A percentile compares a stretch with the other conserved stretches of the same genome.
phyloP scores from a whole-genome alignment of 768 basidiomycete species.

The Termitomyces sp. region DNA sequence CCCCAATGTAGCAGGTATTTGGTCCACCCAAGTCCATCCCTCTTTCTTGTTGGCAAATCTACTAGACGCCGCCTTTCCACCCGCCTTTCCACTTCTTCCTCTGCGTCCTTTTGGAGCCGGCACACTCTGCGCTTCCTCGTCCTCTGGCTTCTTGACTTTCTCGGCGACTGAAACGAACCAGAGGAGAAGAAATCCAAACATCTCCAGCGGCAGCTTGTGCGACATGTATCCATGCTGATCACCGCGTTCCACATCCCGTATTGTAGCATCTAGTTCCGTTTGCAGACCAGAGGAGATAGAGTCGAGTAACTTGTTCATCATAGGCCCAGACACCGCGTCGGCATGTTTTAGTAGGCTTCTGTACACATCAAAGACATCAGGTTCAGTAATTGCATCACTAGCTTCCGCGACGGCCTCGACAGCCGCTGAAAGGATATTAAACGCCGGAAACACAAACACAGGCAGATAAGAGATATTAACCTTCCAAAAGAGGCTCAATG shows the following conservation, averaged over 20 bases:
- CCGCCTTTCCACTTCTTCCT: conserved; percentile 57
- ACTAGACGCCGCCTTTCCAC: conserved; percentile 23
- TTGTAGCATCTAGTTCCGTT: conserved; percentile 66
- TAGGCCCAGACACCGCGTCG: conserved; percentile 49
- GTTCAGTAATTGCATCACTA: conserved; percentile 64
- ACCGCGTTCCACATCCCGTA: conserved; percentile 64
- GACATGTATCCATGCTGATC: conserved; percentile 52
- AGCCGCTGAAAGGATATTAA: conserved; percentile 42
- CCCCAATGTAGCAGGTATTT: conserved; percentile 64
- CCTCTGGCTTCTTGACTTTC: conserved; percentile 55
- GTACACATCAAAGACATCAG: conserved; percentile 74
- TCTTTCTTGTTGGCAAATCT: conserved; percentile 40
- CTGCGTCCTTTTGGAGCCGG: conserved; percentile 45
- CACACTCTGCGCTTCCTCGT: conserved; percentile 27
- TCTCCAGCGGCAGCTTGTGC: conserved; percentile 78
- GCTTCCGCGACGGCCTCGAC: conserved; percentile 77
- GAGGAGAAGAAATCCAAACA: conserved; percentile 86
- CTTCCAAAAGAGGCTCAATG: conserved; percentile 51
- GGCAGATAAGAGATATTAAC: conserved; percentile 23
- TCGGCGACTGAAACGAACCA: conserved; percentile 88
- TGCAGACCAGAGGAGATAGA: conserved; percentile 73
- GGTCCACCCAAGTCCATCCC: conserved; percentile 73
- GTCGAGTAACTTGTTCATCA: conserved; percentile 86
- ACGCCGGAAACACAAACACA: not conserved
- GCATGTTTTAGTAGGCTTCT: conserved; percentile 77